Evolutionary conservation across 2,329 filamentous ascomycete genomes (phyloP).

Genomic region (Trichocomaceae sp.): DNA sequence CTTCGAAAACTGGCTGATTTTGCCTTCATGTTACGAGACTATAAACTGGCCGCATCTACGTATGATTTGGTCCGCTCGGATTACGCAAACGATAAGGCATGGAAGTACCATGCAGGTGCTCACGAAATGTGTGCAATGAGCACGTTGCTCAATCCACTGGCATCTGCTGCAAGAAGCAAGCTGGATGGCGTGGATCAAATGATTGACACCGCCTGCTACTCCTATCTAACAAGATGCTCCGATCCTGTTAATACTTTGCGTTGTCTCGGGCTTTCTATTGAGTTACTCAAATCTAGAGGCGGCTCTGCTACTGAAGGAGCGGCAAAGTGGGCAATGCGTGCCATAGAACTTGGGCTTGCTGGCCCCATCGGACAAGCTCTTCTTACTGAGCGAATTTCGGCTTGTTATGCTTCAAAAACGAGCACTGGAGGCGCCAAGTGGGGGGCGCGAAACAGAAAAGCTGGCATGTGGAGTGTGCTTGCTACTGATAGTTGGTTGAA

Average conservation of each 20-base stretch:
- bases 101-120: constrained; percentile 86
- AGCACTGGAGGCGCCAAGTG: constrained; percentile 60
- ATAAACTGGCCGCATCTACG: constrained; percentile 83
- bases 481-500: constrained; percentile 78
- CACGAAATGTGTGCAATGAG: constrained; percentile 93
- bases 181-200: constrained; percentile 77
- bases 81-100: constrained; percentile 92
- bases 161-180: constrained; percentile 66
- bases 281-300: constrained; percentile 74
- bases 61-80: constrained; percentile 86
- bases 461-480: constrained; percentile 80
- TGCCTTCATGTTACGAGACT: constrained; percentile 94
- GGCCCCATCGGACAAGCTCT: constrained; percentile 73
- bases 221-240: constrained; percentile 78
- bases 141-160: constrained; percentile 68
- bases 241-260: constrained; percentile 74
- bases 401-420: constrained; percentile 71
- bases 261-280: constrained; percentile 66
- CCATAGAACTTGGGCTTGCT: constrained; percentile 71
- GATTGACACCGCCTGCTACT: constrained; percentile 86
- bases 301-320: constrained; percentile 78
- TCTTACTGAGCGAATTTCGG: constrained; percentile 75
- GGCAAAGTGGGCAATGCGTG: constrained; percentile 72
- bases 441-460: constrained; percentile 72
- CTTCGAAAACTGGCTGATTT: constrained; percentile 93